Evolutionary conservation across 2,329 filamentous ascomycete genomes (phyloP).

Genomic region (Colletotrichum sp.): DNA sequence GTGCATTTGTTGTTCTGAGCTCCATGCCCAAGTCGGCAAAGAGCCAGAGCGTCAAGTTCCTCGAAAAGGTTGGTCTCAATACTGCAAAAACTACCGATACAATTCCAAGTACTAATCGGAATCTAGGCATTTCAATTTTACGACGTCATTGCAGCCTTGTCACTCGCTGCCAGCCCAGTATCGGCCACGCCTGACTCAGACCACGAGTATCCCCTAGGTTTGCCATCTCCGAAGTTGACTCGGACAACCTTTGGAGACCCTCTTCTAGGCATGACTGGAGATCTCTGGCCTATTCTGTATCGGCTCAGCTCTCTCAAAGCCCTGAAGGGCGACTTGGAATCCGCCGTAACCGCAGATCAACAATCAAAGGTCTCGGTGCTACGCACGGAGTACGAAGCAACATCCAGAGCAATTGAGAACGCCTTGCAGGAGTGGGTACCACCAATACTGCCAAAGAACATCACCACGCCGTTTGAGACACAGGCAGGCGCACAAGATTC

Average conservation of each 20-base stretch:
- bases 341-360: constrained; percentile 42
- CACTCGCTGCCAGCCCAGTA: constrained; percentile 61
- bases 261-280: constrained; percentile 64
- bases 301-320: constrained; percentile 59
- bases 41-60: constrained; percentile 58
- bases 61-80: constrained; percentile 53
- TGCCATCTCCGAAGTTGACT: constrained; percentile 47
- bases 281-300: constrained; percentile 67
- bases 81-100: neutral
- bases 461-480: constrained; percentile 14
- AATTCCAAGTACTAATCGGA: neutral
- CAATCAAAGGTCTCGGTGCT: neutral
- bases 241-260: constrained; percentile 59
- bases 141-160: constrained; percentile 67
- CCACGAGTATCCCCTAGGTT: constrained; percentile 35
- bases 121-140: constrained; percentile 66
- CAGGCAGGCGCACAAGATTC: constrained; percentile 40
- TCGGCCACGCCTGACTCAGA: constrained; percentile 51
- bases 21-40: constrained; percentile 43
- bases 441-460: constrained; percentile 44
- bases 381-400: constrained; percentile 51
- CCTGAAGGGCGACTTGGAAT: constrained; percentile 56
- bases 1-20: constrained; percentile 64
- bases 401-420: constrained; percentile 57
- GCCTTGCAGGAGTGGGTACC: constrained; percentile 62